phyloP scores from a whole-genome alignment of 1,139 yeast genomes.

The Petasospora fabianii region DNA sequence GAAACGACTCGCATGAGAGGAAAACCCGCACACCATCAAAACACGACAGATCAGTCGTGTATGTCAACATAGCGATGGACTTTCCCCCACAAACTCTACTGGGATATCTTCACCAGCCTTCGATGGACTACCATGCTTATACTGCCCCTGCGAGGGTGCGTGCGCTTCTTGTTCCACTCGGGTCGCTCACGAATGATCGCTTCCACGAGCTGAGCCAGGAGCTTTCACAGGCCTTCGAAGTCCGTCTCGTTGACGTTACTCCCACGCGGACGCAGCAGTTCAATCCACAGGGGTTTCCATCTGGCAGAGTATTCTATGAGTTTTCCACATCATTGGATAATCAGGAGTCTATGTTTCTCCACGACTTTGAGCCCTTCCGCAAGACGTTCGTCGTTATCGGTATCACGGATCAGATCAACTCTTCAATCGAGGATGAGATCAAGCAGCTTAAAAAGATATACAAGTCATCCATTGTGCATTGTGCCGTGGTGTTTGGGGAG shows the following conservation, averaged over 20 bases:
- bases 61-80: background rate
- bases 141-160: constrained; percentile 63
- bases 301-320: constrained; percentile 65
- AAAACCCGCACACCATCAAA: no score
- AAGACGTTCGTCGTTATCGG: constrained; percentile 72
- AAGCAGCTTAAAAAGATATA: constrained; percentile 38
- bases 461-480: constrained; percentile 63
- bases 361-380: constrained; percentile 87
- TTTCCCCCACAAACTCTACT: background rate
- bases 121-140: constrained; percentile 34
- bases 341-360: constrained; percentile 58
- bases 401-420: constrained; percentile 33
- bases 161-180: constrained; percentile 69
- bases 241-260: constrained; percentile 70
- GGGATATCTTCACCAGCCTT: background rate
- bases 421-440: constrained; percentile 32
- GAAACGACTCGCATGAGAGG: no score
- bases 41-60: no score
- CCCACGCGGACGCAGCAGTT: constrained; percentile 60
- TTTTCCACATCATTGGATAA: constrained; percentile 49
- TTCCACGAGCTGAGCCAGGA: constrained; percentile 46
- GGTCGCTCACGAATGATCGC: constrained; percentile 44
- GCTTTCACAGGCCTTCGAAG: constrained; percentile 53
- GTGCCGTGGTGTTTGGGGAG: constrained; percentile 53
- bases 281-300: constrained; percentile 83